A percentile compares a stretch with the other conserved stretches of the same genome.
phyloP scores from a whole-genome alignment of 176 grass and related monocot species.

The Aegilops longissima region DNA sequence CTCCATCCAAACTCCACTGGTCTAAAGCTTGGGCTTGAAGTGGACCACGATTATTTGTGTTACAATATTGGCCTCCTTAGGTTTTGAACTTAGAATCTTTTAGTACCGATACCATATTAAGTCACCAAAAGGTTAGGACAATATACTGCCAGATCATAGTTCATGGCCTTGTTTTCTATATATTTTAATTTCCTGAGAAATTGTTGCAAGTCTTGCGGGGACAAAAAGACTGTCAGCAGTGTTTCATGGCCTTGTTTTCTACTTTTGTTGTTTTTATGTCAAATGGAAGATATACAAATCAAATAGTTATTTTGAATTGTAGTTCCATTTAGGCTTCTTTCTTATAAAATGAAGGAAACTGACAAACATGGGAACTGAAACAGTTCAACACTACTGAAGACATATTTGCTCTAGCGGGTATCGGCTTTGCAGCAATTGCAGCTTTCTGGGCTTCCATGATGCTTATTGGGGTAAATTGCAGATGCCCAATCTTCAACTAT shows the following conservation, averaged over 20 bases:
- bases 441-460: constrained; percentile 71
- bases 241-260: background rate
- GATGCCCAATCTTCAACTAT: background rate
- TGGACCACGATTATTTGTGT: background rate
- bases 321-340: background rate
- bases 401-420: constrained; percentile 69
- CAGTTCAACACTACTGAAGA: constrained; percentile 79
- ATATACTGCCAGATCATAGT: too few species aligned
- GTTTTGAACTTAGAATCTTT: background rate
- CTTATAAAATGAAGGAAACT: background rate
- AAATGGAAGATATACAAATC: background rate
- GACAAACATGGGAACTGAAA: background rate
- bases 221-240: background rate
- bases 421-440: constrained; percentile 73
- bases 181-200: too few species aligned
- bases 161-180: too few species aligned
- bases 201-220: too few species aligned
- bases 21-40: background rate
- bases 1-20: background rate
- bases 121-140: background rate
- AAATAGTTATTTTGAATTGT: background rate
- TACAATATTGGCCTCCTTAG: background rate
- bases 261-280: background rate
- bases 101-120: background rate
- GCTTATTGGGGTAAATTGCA: constrained; percentile 54